Evolutionary conservation across 2,329 filamentous ascomycete species (phyloP), one percentile per base, ranked within the genome.

Genomic region (Aureobasidium subglaciale): DNA sequence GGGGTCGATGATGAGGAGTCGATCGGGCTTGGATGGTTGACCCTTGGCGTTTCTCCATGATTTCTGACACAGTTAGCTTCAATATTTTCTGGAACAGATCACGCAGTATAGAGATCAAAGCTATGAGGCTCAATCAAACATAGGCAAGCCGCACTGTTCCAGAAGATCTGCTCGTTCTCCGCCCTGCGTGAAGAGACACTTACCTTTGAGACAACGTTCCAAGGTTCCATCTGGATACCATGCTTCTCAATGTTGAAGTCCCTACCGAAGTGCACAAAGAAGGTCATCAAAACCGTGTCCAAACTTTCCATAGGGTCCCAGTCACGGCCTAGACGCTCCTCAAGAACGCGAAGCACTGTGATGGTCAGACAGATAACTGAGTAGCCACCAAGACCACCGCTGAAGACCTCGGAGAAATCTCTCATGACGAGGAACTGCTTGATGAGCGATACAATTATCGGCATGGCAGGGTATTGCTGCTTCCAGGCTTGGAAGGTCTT

Each of bases 341-440:
- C 88, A 75, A 90, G 82, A 61, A 88, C 77, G 67, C 96, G 88
- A 43, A 97, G 73, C 70, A 96, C 84, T 74, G 88, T 93, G 57
- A 93, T 88, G 5, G 96, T 88, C 59, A 99, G 78, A 74, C 93
- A 99, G 56, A 92, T 96, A 60, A 95, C 87, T 1, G 90, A 89
- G 67, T 96, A 97, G 2, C 93, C 93, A 54, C 93, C 93, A 52
- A 99, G 83, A 2, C 93, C 93, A 56, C 93, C 93, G 59, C 84
- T 88, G 37, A 88, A 87, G 4, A 95, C 91, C 70, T 99, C 93
- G 63, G 96, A 96, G 52, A 96, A 76, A 1, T 86, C 88, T 59
- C 90, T 84, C 83, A 99, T 95, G 34, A 87, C 78, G 24, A 99
- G 75, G 58, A 95, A 91, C 62, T 99, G 93, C 73, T 99, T 99